phyloP scores from a whole-genome alignment of 140 eudicot genomes.

The Cichorium intybus region DNA sequence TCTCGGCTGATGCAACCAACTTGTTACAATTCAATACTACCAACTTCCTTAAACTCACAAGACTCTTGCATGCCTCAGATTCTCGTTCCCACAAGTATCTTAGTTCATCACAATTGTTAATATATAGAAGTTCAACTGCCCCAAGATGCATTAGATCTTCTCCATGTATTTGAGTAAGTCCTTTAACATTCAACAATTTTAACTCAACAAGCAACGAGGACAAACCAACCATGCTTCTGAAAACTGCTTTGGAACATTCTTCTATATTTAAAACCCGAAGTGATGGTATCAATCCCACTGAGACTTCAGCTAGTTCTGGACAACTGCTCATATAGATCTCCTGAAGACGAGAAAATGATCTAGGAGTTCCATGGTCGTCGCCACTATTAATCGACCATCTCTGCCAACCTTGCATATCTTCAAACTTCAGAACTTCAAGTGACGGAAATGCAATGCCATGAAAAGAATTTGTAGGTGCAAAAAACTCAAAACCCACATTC shows the following conservation, averaged over 20 bases:
- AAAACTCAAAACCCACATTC: constrained; percentile 27
- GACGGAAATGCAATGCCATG: constrained; percentile 21
- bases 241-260: constrained; percentile 12
- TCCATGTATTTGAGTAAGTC: constrained; percentile 22
- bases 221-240: constrained; percentile 10
- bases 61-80: too few species aligned
- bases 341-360: constrained; percentile 21
- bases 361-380: too few species aligned
- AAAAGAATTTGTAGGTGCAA: not conserved
- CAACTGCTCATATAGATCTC: constrained; percentile 11
- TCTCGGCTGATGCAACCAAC: too few species aligned
- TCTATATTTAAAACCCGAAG: constrained; percentile 2
- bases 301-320: constrained; percentile 18
- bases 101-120: constrained; percentile 13
- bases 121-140: constrained; percentile 9
- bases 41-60: too few species aligned
- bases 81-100: too few species aligned
- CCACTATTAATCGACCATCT: constrained; percentile 9
- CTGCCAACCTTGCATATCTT: constrained; percentile 27
- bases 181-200: not conserved
- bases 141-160: constrained; percentile 7
- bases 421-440: constrained; percentile 19
- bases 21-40: too few species aligned
- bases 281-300: constrained; percentile 13
- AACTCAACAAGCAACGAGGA: constrained; percentile 1